These are phyloP conservation scores for Calonectria pteridis DNA, from an alignment of 2,329 filamentous ascomycete genomes.

Conservation along the genomic window DNA sequence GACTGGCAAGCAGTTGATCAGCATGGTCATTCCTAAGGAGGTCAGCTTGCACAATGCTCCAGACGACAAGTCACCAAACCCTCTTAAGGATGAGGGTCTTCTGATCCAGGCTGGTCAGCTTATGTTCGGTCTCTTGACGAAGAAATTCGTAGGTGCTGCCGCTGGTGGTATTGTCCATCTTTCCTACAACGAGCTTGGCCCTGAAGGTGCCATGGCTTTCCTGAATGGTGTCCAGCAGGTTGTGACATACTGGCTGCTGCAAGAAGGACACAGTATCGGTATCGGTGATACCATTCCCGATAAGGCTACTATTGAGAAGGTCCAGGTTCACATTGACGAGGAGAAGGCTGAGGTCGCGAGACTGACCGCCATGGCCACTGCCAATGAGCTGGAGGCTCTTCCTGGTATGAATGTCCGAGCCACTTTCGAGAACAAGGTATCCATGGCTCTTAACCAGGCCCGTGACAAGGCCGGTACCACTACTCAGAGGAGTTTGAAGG, in stretches of 20 bases:
- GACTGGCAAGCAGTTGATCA: conserved; percentile 98
- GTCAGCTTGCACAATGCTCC: conserved; percentile 80
- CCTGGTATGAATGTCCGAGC: conserved; percentile 99
- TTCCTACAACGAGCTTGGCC: conserved; percentile 94
- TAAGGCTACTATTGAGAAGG: conserved; percentile 82
- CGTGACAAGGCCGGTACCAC: conserved; percentile 96
- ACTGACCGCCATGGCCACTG: conserved; percentile 83
- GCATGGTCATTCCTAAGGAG: conserved; percentile 88
- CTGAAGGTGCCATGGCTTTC: conserved; percentile 89
- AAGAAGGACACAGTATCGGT: conserved; percentile 97
- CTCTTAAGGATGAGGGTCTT: conserved; percentile 81
- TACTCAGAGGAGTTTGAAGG: conserved; percentile 92
- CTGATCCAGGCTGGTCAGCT: conserved; percentile 89
- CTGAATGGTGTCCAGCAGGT: conserved; percentile 96
- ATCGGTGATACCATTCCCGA: conserved; percentile 99
- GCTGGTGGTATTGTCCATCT: conserved; percentile 94
- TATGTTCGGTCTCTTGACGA: conserved; percentile 89
- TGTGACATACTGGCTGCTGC: conserved; percentile 96
- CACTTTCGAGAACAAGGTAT: conserved; percentile 98
- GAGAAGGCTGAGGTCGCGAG: conserved; percentile 85
- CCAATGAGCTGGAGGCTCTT: conserved; percentile 88
- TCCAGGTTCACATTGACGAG: conserved; percentile 83
- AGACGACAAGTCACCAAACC: conserved; percentile 70
- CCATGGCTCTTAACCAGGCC: conserved; percentile 91
- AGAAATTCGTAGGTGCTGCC: conserved; percentile 93